These are phyloP conservation scores for Cladosporium sp. DNA, from an alignment of 2,329 filamentous ascomycete genomes.

Conservation along the genomic window DNA sequence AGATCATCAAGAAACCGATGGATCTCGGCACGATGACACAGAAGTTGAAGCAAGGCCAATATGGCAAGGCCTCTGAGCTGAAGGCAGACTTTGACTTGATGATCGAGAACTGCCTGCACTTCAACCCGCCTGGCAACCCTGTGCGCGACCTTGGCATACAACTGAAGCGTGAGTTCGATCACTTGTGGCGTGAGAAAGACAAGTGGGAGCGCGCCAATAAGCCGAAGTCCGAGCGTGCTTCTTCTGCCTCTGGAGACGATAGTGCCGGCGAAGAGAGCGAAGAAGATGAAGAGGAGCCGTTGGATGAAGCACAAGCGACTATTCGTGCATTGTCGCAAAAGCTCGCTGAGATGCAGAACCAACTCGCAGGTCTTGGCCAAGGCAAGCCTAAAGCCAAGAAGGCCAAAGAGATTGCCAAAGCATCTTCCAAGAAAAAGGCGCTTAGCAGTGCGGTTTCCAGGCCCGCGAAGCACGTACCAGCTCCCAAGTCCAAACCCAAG, in stretches of 20 bases:
- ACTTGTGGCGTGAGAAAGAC: conserved; percentile 72
- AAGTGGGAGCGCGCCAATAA: conserved; percentile 76
- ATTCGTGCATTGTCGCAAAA: conserved; percentile 72
- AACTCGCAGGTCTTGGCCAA: conserved; percentile 35
- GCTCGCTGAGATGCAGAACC: conserved; percentile 49
- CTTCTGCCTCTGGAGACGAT: conserved; percentile 63
- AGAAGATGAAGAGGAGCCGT: conserved; percentile 42
- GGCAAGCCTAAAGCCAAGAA: conserved; percentile 40
- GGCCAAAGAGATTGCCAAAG: conserved; percentile 17
- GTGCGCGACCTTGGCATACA: conserved; percentile 69
- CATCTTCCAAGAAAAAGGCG: conserved; percentile 7
- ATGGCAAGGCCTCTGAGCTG: conserved; percentile 78
- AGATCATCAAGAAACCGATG: conserved; percentile 95
- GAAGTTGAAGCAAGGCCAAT: conserved; percentile 74
- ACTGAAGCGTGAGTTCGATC: conserved; percentile 70
- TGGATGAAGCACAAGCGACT: conserved; percentile 39
- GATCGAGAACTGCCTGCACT: conserved; percentile 84
- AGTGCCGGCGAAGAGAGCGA: conserved; percentile 66
- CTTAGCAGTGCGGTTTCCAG: conserved; percentile 16
- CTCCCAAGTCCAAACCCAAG: conserved; percentile 44
- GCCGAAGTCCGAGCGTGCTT: conserved; percentile 60
- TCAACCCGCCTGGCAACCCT: conserved; percentile 76
- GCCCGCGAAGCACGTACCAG: conserved; percentile 14
- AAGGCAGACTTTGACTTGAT: conserved; percentile 78
- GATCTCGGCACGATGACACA: conserved; percentile 77